Conservation (phyloP, 192 early-diverging fungal genomes). For the Backusella liffmaniae region DNA sequence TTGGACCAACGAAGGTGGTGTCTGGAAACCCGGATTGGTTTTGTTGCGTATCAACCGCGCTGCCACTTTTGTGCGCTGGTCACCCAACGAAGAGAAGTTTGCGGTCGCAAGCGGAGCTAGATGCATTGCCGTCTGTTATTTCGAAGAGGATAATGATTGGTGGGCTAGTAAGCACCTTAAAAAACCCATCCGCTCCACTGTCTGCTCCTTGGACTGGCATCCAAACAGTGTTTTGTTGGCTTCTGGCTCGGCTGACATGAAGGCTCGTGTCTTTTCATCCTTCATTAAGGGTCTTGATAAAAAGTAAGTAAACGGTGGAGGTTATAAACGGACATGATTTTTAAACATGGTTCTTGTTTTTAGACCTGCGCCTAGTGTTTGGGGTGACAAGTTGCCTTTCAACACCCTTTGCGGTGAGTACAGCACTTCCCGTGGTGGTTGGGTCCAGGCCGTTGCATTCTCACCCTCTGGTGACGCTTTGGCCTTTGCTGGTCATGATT, state of each 20-base stretch:
- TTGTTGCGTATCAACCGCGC: slow-evolving; percentile 95
- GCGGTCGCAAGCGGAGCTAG: slow-evolving; percentile 93
- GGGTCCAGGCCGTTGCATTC: slow-evolving; percentile 92
- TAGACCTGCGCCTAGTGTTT: slow-evolving; percentile 74
- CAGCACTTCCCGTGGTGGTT: slow-evolving; percentile 70
- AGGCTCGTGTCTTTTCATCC: slow-evolving; percentile 93
- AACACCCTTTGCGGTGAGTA: slow-evolving; percentile 91
- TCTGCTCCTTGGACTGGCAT: slow-evolving; percentile 92
- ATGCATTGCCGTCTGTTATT: slow-evolving; percentile 92
- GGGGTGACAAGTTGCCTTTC: slow-evolving; percentile 95
- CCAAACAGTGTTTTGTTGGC: slow-evolving; percentile 94
- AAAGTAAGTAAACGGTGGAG: slow-evolving; percentile 44
- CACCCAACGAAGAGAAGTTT: slow-evolving; percentile 96
- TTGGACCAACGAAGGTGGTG: slow-evolving; percentile 74
- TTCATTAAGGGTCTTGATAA: slow-evolving; percentile 94
- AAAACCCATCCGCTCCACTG: slow-evolving; percentile 89
- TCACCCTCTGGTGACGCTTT: slow-evolving; percentile 85
- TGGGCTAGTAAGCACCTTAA: slow-evolving; percentile 95
- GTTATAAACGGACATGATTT: no score
- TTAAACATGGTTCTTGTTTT: background rate
- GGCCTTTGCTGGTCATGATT: slow-evolving; percentile 88
- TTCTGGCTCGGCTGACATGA: slow-evolving; percentile 84
- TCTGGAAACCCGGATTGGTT: slow-evolving; percentile 91
- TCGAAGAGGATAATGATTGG: slow-evolving; percentile 96
- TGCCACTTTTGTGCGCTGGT: slow-evolving; percentile 93